phyloP scores from a whole-genome alignment of 345 rosid genomes.

The Arabis hirsuta region DNA sequence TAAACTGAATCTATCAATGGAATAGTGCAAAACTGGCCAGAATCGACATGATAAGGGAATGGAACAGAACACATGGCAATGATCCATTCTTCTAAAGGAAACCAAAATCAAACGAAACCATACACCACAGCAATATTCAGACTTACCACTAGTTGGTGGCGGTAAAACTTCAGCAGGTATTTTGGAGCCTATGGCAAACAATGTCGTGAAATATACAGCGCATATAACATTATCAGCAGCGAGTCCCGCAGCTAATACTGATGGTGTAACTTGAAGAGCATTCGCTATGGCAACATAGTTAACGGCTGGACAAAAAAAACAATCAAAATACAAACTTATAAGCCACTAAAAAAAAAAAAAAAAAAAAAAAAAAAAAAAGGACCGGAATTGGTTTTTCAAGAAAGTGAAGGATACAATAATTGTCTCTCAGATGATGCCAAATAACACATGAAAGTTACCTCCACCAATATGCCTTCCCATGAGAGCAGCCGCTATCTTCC shows the following conservation, averaged over 20 bases:
- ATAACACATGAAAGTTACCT: slow-evolving; percentile 46
- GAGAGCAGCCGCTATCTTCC: slow-evolving; percentile 97
- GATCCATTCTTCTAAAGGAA: background rate
- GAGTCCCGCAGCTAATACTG: slow-evolving; percentile 77
- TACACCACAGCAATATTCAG: slow-evolving; percentile 2
- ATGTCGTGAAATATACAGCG: slow-evolving; percentile 72
- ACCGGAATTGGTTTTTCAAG: background rate
- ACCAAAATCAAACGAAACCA: slow-evolving; percentile 7
- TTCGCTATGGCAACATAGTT: slow-evolving; percentile 84
- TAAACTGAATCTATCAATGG: background rate
- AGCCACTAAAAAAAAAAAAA: slow-evolving; percentile 10
- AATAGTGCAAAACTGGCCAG: background rate
- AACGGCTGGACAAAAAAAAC: slow-evolving; percentile 55
- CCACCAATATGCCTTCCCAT: slow-evolving; percentile 95
- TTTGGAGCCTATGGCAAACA: slow-evolving; percentile 82
- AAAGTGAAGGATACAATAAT: background rate
- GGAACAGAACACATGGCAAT: slow-evolving; percentile 7
- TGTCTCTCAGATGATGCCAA: background rate
- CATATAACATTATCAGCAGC: slow-evolving; percentile 96
- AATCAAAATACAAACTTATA: slow-evolving; percentile 20
- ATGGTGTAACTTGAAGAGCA: slow-evolving; percentile 70
- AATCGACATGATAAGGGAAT: slow-evolving; percentile 6
- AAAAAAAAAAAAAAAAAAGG: background rate
- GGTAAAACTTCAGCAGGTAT: slow-evolving; percentile 64
- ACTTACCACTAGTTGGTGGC: slow-evolving; percentile 52